Percentiles rank a stretch among this genome's conserved stretches.
phyloP scores from a whole-genome alignment of 1,139 yeast genomes.

The Protomyces macrosporus region DNA sequence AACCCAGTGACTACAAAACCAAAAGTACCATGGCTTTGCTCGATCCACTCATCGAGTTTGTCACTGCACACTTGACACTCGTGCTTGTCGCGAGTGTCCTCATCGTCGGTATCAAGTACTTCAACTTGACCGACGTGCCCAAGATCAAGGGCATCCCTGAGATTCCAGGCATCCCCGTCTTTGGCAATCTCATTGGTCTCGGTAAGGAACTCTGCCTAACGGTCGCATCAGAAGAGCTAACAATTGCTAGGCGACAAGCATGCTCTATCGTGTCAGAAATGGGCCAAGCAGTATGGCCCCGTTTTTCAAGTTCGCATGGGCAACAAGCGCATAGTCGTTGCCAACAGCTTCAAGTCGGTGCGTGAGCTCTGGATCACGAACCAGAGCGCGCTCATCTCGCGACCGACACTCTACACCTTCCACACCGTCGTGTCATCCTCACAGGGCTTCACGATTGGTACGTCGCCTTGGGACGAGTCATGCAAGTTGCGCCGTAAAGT shows the following conservation, averaged over 20 bases:
- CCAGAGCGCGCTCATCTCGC: conserved; percentile 54
- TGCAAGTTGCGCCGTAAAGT: conserved; percentile 53
- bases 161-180: conserved; percentile 40
- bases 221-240: neutral
- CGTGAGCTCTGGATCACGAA: conserved; percentile 52
- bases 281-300: conserved; percentile 47
- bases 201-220: conserved; percentile 37
- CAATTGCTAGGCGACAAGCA: conserved; percentile 38
- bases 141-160: conserved; percentile 42
- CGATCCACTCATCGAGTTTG: neutral
- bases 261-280: conserved; percentile 47
- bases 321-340: conserved; percentile 52
- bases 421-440: conserved; percentile 59
- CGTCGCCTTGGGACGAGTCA: conserved; percentile 62
- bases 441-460: conserved; percentile 63
- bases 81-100: neutral
- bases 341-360: conserved; percentile 56
- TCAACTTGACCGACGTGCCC: conserved; percentile 7
- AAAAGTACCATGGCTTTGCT: neutral
- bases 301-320: conserved; percentile 66
- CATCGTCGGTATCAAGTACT: neutral
- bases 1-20: too few species aligned
- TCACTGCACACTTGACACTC: neutral
- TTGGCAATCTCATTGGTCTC: conserved; percentile 47
- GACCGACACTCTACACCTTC: conserved; percentile 64